phyloP scores from a whole-genome alignment of 345 rosid genomes.

The Corchorus capsularis region DNA sequence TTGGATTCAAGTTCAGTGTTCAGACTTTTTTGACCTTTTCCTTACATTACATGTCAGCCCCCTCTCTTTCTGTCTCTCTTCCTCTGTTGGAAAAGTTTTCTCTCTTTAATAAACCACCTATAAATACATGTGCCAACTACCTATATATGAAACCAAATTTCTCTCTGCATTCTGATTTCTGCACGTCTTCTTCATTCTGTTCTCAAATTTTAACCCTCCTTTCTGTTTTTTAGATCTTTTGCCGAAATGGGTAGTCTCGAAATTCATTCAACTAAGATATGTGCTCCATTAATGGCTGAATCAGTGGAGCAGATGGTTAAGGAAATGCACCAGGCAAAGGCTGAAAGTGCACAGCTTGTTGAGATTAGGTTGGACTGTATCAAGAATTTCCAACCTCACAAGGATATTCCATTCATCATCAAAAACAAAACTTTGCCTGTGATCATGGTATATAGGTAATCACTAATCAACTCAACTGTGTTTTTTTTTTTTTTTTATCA shows the following conservation, averaged over 20 bases:
- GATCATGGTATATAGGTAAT: conserved; percentile 45
- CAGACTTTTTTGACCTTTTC: too few relatives aligned
- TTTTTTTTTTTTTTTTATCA: not conserved
- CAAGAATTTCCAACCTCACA: conserved; percentile 38
- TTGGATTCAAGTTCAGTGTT: too few relatives aligned
- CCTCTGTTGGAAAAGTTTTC: not conserved
- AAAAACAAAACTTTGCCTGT: conserved; percentile 49
- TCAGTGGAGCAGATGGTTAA: conserved; percentile 44
- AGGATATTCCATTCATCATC: conserved; percentile 49
- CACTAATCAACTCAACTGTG: conserved; percentile 23
- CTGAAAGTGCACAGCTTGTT: conserved; percentile 52
- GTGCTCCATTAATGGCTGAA: conserved; percentile 45
- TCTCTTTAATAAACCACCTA: not conserved
- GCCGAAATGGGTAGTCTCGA: conserved; percentile 32
- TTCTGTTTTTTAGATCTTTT: not conserved
- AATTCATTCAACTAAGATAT: conserved; percentile 25
- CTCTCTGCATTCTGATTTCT: not conserved
- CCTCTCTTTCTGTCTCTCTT: too few relatives aligned
- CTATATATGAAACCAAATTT: not conserved
- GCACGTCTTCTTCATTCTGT: not conserved
- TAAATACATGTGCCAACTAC: too few relatives aligned
- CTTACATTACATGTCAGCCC: too few relatives aligned
- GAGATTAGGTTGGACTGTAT: conserved; percentile 57
- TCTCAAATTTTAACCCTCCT: not conserved
- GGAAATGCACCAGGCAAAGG: conserved; percentile 46